Conservation (phyloP, 2,329 filamentous ascomycete genomes). For the Aspergillus quadricinctus region DNA sequence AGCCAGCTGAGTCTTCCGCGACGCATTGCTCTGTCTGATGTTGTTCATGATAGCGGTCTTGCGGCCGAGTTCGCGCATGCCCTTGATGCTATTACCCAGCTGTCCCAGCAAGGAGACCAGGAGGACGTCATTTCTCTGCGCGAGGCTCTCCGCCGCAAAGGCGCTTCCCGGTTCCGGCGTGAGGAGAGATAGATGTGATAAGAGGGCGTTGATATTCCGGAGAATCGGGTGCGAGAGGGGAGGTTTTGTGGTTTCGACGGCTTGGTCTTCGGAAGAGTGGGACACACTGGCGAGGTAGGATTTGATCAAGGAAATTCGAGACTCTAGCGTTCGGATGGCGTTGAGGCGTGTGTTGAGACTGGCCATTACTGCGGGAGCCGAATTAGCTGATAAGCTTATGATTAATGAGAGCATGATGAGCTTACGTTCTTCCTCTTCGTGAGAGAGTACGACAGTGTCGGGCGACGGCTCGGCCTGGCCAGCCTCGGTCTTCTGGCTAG, state of each 20-base stretch:
- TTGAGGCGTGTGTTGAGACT: constrained; percentile 82
- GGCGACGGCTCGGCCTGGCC: constrained; percentile 20
- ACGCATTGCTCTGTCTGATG: constrained; percentile 16
- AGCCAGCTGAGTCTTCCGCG: constrained; percentile 20
- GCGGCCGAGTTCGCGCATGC: constrained; percentile 68
- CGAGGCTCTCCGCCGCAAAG: constrained; percentile 66
- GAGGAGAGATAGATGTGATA: constrained; percentile 77
- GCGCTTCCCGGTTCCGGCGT: constrained; percentile 63
- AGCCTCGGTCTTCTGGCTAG: constrained; percentile 24
- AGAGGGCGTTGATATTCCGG: constrained; percentile 80
- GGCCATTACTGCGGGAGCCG: constrained; percentile 39
- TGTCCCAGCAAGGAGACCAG: constrained; percentile 71
- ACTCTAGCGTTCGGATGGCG: constrained; percentile 87
- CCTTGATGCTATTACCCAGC: constrained; percentile 67
- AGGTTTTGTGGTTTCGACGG: constrained; percentile 44
- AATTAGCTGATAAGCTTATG: neutral
- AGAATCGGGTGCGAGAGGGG: constrained; percentile 67
- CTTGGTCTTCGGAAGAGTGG: constrained; percentile 50
- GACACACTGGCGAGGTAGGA: constrained; percentile 74
- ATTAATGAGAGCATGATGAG: neutral
- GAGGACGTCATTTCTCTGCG: constrained; percentile 79
- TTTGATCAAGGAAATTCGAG: constrained; percentile 66
- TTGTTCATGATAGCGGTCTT: constrained; percentile 63
- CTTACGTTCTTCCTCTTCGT: constrained; percentile 62
- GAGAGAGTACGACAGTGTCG: constrained; percentile 38